These are phyloP conservation scores for Penicillium pancosmium DNA, from an alignment of 495 filamentous ascomycete genomes.

Conservation along the genomic window DNA sequence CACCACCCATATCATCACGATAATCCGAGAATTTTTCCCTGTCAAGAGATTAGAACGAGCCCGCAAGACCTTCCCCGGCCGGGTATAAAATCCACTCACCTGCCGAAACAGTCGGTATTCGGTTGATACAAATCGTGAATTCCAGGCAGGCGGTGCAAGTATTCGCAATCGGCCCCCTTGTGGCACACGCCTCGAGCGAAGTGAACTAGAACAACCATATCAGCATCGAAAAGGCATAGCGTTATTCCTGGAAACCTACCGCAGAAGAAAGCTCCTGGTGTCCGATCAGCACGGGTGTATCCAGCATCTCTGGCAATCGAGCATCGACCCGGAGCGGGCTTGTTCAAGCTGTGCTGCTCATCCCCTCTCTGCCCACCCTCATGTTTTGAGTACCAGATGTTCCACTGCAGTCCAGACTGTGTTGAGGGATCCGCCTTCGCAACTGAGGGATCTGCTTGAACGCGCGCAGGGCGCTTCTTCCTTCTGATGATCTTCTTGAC, in stretches of 20 bases:
- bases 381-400: conserved; percentile 96
- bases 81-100: conserved; percentile 26
- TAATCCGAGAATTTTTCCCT: conserved; percentile 20
- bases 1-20: conserved; percentile 83
- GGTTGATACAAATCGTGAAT: conserved; percentile 84
- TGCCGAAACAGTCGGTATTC: conserved; percentile 91
- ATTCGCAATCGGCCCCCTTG: conserved; percentile 89
- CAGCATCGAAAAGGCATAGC: background rate
- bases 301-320: conserved; percentile 80
- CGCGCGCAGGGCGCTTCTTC: conserved; percentile 57
- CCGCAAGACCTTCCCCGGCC: conserved; percentile 40
- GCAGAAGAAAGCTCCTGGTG: conserved; percentile 84
- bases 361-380: conserved; percentile 84
- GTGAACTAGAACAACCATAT: conserved; percentile 52
- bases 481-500: conserved; percentile 56
- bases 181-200: conserved; percentile 85
- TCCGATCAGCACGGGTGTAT: conserved; percentile 85
- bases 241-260: background rate
- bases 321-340: conserved; percentile 74
- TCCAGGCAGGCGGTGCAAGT: conserved; percentile 83
- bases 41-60: background rate
- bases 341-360: conserved; percentile 81
- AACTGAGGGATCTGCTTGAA: conserved; percentile 81
- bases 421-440: conserved; percentile 79
- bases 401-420: conserved; percentile 92